phyloP scores from a whole-genome alignment of 2,329 filamentous ascomycete genomes.

The Cladobotryum mycophilum region DNA sequence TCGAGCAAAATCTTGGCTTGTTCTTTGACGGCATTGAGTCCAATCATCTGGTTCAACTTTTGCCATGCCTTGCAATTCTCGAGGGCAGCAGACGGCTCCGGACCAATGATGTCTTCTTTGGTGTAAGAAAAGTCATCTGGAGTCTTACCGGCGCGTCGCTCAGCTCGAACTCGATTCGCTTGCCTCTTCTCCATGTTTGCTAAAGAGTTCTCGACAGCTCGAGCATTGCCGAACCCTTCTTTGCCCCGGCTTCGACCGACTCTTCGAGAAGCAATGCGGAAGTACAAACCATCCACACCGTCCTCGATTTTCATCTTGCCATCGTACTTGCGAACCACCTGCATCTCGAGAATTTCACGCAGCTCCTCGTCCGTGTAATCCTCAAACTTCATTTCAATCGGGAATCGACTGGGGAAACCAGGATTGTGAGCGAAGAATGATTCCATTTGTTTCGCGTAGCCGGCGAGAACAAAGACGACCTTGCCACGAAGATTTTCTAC shows the following conservation, averaged over 20 bases:
- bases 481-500: constrained; percentile 66
- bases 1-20: constrained; percentile 54
- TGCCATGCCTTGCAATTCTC: constrained; percentile 48
- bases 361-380: constrained; percentile 66
- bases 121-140: constrained; percentile 55
- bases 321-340: constrained; percentile 48
- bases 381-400: constrained; percentile 56
- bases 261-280: constrained; percentile 55
- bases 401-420: constrained; percentile 64
- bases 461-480: constrained; percentile 65
- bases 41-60: constrained; percentile 52
- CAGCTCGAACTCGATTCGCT: constrained; percentile 44
- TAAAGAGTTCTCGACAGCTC: constrained; percentile 59
- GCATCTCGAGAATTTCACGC: constrained; percentile 49
- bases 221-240: constrained; percentile 68
- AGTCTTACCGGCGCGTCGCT: constrained; percentile 33
- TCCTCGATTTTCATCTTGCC: constrained; percentile 54
- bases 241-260: constrained; percentile 56
- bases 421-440: constrained; percentile 69
- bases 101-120: constrained; percentile 66
- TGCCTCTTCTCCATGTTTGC: constrained; percentile 52
- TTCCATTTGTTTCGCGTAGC: constrained; percentile 71
- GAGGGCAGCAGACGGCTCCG: constrained; percentile 52
- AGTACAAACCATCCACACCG: constrained; percentile 53
- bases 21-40: constrained; percentile 56